Conservation (phyloP, 2,329 filamentous ascomycete genomes). For the Decorospora gaudefroyi region DNA sequence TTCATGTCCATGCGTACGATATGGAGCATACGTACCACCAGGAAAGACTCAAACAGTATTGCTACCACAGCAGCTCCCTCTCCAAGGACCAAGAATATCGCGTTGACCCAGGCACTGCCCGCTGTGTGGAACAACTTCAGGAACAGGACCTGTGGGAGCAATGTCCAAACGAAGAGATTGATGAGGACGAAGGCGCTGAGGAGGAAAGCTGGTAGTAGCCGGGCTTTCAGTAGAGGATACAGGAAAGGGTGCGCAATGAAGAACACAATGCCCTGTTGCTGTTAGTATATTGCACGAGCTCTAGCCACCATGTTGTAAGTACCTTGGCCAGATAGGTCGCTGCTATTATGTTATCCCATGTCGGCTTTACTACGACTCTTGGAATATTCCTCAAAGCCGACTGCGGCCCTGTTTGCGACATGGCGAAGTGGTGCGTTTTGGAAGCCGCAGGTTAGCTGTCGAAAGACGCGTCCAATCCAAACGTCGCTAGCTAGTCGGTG, state of each 20-base stretch:
- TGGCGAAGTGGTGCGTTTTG: slow-evolving; percentile 24
- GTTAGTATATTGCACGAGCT: slow-evolving; percentile 16
- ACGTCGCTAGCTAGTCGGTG: too few relatives aligned
- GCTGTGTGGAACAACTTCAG: slow-evolving; percentile 84
- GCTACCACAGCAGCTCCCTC: slow-evolving; percentile 66
- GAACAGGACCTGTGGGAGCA: slow-evolving; percentile 86
- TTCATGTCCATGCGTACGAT: background rate
- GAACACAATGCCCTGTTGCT: slow-evolving; percentile 73
- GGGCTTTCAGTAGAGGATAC: slow-evolving; percentile 77
- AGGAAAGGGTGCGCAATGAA: slow-evolving; percentile 77
- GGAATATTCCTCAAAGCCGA: slow-evolving; percentile 33
- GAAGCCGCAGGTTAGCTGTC: background rate
- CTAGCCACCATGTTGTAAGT: background rate
- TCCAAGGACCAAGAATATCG: slow-evolving; percentile 78
- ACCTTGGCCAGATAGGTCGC: slow-evolving; percentile 43
- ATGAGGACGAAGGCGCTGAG: slow-evolving; percentile 82
- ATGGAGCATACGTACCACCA: slow-evolving; percentile 44
- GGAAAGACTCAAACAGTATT: slow-evolving; percentile 57
- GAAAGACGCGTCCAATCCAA: slow-evolving; percentile 7
- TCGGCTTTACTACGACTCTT: slow-evolving; percentile 36
- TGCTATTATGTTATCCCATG: slow-evolving; percentile 33
- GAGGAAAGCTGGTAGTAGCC: slow-evolving; percentile 78
- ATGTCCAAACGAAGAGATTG: slow-evolving; percentile 86
- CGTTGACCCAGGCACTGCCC: slow-evolving; percentile 84
- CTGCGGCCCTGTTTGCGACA: slow-evolving; percentile 41